Percentiles rank a stretch among this genome's conserved stretches.
phyloP scores from a whole-genome alignment of 352 stramenopile species.

The Lagenidium sp. region DNA sequence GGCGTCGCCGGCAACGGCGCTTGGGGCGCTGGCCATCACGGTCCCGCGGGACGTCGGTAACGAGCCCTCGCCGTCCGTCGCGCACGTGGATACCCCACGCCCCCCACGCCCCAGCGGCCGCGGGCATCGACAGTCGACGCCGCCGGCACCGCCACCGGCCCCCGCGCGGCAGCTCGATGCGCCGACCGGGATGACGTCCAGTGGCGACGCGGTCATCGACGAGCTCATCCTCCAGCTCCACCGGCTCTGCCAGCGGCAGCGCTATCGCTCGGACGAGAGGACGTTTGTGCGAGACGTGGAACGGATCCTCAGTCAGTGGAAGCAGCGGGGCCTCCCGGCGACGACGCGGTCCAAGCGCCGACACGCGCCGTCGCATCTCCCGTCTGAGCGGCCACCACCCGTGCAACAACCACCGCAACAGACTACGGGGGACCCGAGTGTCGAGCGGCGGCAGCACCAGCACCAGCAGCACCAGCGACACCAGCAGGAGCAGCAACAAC shows the following conservation, averaged over 20 bases:
- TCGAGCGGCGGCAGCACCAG: not conserved
- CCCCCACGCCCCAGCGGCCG: too few relatives aligned
- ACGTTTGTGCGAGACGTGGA: conserved; percentile 62
- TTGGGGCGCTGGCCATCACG: too few relatives aligned
- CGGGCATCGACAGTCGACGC: too few relatives aligned
- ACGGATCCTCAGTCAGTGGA: conserved; percentile 24
- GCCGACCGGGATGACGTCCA: conserved; percentile 5
- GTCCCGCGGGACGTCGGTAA: too few relatives aligned
- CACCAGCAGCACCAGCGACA: not conserved
- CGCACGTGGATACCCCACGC: too few relatives aligned
- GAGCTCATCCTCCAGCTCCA: conserved; percentile 58
- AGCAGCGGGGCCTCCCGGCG: conserved; percentile 11
- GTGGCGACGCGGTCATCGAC: conserved; percentile 1
- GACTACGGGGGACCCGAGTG: not conserved
- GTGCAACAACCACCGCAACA: not conserved
- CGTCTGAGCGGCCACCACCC: not conserved
- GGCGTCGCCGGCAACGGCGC: too few relatives aligned
- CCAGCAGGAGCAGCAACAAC: conserved; percentile 4
- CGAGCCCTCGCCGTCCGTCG: too few relatives aligned
- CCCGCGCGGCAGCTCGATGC: too few relatives aligned
- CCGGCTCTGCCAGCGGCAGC: conserved; percentile 49
- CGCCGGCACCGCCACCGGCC: too few relatives aligned
- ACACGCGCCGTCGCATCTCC: not conserved
- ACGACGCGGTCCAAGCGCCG: conserved; percentile 7
- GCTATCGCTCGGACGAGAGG: conserved; percentile 51